Conservation (phyloP, 345 rosid species). For the Eucalyptus lansdowneana region DNA sequence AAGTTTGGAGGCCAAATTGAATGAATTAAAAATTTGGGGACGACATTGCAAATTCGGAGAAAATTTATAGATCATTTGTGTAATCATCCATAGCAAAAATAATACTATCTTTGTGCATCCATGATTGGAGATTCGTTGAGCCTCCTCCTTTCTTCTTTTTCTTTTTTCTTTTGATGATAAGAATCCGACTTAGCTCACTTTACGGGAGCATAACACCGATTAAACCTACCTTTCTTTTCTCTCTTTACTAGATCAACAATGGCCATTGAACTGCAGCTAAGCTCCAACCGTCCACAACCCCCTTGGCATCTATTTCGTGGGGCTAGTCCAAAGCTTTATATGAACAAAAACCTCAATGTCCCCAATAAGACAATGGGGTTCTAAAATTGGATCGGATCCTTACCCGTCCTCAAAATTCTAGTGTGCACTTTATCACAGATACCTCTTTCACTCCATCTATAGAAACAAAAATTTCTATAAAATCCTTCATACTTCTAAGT, state of each 20-base stretch:
- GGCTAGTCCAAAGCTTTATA: not conserved
- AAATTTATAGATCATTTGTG: rapidly evolving
- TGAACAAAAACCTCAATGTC: no score
- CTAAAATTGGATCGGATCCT: not conserved
- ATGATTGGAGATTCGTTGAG: rapidly evolving
- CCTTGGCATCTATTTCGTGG: rapidly evolving
- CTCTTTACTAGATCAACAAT: not conserved
- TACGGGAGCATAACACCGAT: no score
- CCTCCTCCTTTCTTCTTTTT: not conserved
- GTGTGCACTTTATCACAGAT: not conserved
- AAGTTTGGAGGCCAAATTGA: not conserved
- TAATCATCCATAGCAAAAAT: not conserved
- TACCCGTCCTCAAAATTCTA: not conserved
- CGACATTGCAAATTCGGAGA: rapidly evolving
- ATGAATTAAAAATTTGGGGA: not conserved
- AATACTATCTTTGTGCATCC: not conserved
- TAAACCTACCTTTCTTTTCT: not conserved
- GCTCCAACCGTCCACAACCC: not conserved
- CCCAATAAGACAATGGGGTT: no score
- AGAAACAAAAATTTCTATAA: not conserved
- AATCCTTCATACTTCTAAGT: not conserved
- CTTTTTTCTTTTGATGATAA: no score
- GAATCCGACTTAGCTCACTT: no score
- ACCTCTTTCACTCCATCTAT: not conserved
- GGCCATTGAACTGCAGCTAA: rapidly evolving